Conservation (phyloP, 768 basidiomycete genomes). For the Mrakia frigida region DNA sequence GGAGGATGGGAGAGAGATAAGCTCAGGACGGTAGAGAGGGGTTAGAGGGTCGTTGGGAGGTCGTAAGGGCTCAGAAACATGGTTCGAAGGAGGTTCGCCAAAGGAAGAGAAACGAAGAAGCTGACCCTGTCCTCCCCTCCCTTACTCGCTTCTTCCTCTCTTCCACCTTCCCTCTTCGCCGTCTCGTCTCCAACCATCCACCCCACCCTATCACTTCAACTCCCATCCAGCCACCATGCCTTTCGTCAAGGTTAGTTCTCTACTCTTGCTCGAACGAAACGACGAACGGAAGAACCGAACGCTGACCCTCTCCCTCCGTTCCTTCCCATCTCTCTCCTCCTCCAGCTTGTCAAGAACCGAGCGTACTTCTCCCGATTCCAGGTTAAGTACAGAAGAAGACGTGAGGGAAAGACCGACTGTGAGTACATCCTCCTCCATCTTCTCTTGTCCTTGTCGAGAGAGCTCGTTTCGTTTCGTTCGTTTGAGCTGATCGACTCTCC, state of each 20-base stretch:
- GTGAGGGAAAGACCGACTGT: constrained; percentile 99
- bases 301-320: neutral
- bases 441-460: neutral
- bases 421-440: constrained; percentile 40
- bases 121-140: neutral
- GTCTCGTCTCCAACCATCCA: neutral
- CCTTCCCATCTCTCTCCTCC: neutral
- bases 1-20: neutral
- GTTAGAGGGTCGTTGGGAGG: neutral
- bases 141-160: neutral
- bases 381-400: constrained; percentile 94
- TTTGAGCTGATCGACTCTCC: neutral
- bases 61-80: neutral
- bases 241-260: neutral
- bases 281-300: no score
- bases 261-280: neutral
- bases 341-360: constrained; percentile 66
- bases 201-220: neutral
- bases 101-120: neutral
- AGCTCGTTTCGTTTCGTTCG: neutral
- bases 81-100: neutral
- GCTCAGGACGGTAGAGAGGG: neutral
- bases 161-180: neutral
- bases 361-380: constrained; percentile 96
- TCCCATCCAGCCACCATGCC: constrained; percentile 10